Evolutionary conservation across 495 filamentous ascomycete genomes (phyloP).

Genomic region (Parachaetomium inaequale): DNA sequence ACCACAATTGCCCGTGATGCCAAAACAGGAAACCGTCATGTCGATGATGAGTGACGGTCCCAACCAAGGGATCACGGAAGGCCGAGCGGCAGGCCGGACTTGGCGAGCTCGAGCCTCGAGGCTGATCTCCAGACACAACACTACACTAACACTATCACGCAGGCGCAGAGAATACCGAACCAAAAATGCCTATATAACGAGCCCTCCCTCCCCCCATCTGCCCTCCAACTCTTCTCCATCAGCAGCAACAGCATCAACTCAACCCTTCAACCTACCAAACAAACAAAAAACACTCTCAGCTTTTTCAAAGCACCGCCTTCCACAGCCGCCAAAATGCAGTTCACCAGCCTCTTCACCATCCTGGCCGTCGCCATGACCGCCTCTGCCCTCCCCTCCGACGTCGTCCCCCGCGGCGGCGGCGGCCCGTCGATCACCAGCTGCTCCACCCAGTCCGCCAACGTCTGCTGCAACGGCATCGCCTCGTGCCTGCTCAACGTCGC

Average conservation of each 20-base stretch:
- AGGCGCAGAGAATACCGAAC: not conserved
- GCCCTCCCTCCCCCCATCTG: slow-evolving; percentile 1
- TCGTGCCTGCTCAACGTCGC: not conserved
- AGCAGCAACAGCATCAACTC: slow-evolving; percentile 20
- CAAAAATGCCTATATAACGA: slow-evolving; percentile 14
- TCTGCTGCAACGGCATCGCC: slow-evolving; percentile 13
- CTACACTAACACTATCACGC: too few species aligned
- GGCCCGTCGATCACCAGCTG: too few species aligned
- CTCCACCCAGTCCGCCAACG: not conserved
- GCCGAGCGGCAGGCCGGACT: not conserved
- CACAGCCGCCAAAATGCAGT: slow-evolving; percentile 24
- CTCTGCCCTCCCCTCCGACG: slow-evolving; percentile 14
- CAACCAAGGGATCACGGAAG: not conserved
- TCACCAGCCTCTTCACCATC: slow-evolving; percentile 25
- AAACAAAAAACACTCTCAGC: not conserved
- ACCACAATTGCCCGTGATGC: not conserved
- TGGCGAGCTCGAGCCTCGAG: too few species aligned
- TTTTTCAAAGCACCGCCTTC: not conserved
- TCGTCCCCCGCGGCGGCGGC: not conserved
- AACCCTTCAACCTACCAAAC: slow-evolving; percentile 3
- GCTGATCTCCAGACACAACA: not conserved
- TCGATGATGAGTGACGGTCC: not conserved
- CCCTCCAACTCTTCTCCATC: slow-evolving; percentile 3
- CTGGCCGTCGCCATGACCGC: slow-evolving; percentile 26
- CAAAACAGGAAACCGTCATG: slow-evolving; percentile 8